Evolutionary conservation across 495 filamentous ascomycete species (phyloP), one percentile per base, ranked within the genome.

Genomic region (Gamarada debralockiae): DNA sequence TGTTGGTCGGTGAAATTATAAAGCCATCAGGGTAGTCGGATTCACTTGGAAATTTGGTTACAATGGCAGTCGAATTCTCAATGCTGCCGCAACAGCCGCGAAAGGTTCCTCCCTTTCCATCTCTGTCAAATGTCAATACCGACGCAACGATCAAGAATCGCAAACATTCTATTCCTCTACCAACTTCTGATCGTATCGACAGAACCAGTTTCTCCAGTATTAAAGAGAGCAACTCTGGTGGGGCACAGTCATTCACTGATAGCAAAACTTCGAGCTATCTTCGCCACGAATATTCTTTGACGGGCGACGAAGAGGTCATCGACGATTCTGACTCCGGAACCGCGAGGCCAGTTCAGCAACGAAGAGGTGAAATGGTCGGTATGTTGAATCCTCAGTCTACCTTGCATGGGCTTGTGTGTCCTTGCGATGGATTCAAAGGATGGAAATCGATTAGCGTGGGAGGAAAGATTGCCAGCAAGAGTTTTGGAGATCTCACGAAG

Each of bases 181-280:
- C 48, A 18, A 52, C 44, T n/a, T 50, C 52, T 9, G 61, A 64
- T 29, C 51, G 61, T 8, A 37, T 46, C 6, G 62, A 70, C 48
- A 72, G 78, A 38, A 73, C 74, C 17, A 78, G 74, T 48, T 81
- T 81, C 63, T 79, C 77, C n/a, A 79, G 76, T 34, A 73, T 80
- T 62, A 71, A 76, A 39, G 78, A 81, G 62, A 69, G 67, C 57
- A 70, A 75, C 54, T 65, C 66, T 42, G 52, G 53, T 13, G 76
- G 89, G 48, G 78, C 83, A 42, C 87, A 91, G 70, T 84, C 78
- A 15, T 91, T 91, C 59, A 81, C 86, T 31, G 78, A 78, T 59
- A 81, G 80, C 46, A 83, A 84, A 60, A 67, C 81, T 52, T 78
- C 76, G n/a, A 78, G 80, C 34, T 79, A 81, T 41, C 67, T 75